Base-by-base conservation (phyloP, 1,284 basidiomycete species). In the Crepidotus sp. region DNA sequence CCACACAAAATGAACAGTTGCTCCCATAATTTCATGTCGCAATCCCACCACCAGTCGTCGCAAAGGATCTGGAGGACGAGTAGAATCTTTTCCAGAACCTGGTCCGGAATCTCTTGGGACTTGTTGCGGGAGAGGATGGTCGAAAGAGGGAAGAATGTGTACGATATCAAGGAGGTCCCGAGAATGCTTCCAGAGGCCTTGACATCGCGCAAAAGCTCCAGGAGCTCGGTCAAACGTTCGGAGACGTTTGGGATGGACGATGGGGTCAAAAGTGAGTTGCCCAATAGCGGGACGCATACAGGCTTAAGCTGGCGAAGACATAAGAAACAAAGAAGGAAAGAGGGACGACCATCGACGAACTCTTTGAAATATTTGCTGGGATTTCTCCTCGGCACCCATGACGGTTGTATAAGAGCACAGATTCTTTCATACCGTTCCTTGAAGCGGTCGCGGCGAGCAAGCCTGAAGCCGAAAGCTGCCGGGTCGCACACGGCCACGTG, bases 101-200 rank as follows among this genome's bases (percentile, higher is more conserved):
- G 77, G 57, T 94, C 85, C 6, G 91, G 86, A 29, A 93, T 80
- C 7, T 70, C 62, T 3, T 70, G 56, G 7, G 80, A 73, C 6
- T 69, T 52, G 57, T 90, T 86, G 24, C 84, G 78, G 40, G 83
- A 80, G 17, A 96, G 71, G 37, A 94, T 76, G 19, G 80, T 77
- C 0, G 89, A 88, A 44, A 96, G 60, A 1, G 93, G 93, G 54
- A 90, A 86, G 63, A 93, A 87, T 25, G 80, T 67, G 61, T 96
- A 97, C 41, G 83, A 82, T 35, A 90, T 76, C 31, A 92, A 69
- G n/a, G 75, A 71, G 0, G 75, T 59, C 1, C 73, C 69, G 25
- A 91, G 70, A 3, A 57, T 36, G 46, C 43, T 46, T 11, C 61
- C 62, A 7, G 66, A 61, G 15, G 62, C 53, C 1, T 69, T 64